phyloP scores from a whole-genome alignment of 2,329 filamentous ascomycete species.

The Nemania sp. region DNA sequence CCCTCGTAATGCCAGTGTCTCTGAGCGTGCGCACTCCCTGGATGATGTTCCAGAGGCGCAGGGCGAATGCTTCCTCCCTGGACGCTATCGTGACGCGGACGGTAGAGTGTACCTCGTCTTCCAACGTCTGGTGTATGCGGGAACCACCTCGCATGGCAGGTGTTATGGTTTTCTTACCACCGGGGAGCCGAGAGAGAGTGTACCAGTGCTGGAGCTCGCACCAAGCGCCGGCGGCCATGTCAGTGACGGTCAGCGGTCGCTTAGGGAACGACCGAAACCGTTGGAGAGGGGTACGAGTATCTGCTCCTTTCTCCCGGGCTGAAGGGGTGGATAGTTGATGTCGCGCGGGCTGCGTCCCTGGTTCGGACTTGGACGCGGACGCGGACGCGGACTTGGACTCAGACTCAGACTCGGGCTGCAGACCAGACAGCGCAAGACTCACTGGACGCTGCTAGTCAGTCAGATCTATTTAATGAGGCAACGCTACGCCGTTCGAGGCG shows the following conservation, averaged over 20 bases:
- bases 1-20: constrained; percentile 72
- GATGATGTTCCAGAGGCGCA: constrained; percentile 89
- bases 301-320: constrained; percentile 39
- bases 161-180: constrained; percentile 76
- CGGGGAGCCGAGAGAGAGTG: constrained; percentile 70
- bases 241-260: constrained; percentile 83
- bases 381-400: not conserved
- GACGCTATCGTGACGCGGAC: constrained; percentile 73
- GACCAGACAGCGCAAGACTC: constrained; percentile 48
- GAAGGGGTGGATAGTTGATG: constrained; percentile 13
- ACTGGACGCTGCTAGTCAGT: constrained; percentile 69
- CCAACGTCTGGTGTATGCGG: constrained; percentile 78
- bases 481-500: not conserved
- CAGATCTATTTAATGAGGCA: constrained; percentile 47
- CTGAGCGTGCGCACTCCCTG: constrained; percentile 78
- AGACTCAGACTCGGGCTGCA: constrained; percentile 26
- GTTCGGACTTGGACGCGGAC: not conserved
- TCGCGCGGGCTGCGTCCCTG: not conserved
- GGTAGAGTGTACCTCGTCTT: constrained; percentile 81
- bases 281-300: constrained; percentile 65
- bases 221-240: constrained; percentile 88
- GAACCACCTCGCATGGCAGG: constrained; percentile 83
- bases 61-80: constrained; percentile 80
- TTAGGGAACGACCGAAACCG: constrained; percentile 77
- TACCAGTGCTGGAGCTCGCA: constrained; percentile 96